Base-by-base conservation (phyloP, 148 eudicot genomes). In the Linanthus parryae region DNA sequence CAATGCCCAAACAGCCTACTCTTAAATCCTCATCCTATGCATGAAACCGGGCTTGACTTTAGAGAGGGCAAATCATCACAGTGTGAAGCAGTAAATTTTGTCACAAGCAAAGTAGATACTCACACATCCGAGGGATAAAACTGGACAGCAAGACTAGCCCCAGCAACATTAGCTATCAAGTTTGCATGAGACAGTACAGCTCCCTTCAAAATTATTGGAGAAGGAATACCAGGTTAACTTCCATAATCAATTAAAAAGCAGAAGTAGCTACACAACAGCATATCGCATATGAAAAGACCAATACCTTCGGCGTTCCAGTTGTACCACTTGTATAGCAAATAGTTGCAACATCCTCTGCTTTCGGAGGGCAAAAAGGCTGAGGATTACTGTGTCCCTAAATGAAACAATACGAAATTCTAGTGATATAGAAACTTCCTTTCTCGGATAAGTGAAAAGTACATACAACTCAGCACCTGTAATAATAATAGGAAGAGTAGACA, bases 231-330 rank as follows among this genome's bases (percentile, higher is more conserved):
- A 25, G 9, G 15, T 62, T 33, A 41, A 44, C 22, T 27, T 22
- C 8, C 30, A 24, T 19, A 56, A 17, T 18, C 38, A 27, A 29
- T 28, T 38, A 29, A 56, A 56, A 27, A 3, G 43, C 38, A 11
- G 40, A 40, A 13, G 3, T 16, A 36, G 12, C 16, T n/a, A 11
- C 11, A 23, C 26, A 43, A 41, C 23, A 56, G 21, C 50, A 56
- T 24, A 36, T 48, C n/a, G 47, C 20, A 58, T 4, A 8, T 36
- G 36, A 44, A n/a, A 21, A 38, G 8, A 44, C 17, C 23, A 38
- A 52, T 64, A 91, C 97, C 97, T 91, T 91, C 20, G 97, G 97
- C 48, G 95, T 91, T 57, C 80, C 80, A 60, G 91, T 83, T 34
- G 91, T 83, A 57, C 91, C 91, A 62, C 91, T 83, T 29, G 91